Conservation (phyloP, 148 eudicot species). For the Talinum fruticosum region DNA sequence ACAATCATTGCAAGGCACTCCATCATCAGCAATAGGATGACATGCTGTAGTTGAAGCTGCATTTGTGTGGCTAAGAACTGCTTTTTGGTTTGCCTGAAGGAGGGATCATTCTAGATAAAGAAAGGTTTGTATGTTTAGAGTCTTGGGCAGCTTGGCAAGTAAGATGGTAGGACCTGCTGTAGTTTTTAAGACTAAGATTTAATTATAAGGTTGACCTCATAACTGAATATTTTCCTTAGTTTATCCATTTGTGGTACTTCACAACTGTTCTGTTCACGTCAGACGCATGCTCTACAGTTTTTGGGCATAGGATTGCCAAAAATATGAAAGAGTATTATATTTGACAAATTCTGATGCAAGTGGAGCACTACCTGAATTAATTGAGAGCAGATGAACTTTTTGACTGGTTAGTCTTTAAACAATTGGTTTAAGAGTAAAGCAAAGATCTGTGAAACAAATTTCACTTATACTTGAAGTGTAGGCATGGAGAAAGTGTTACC, state of each 20-base stretch:
- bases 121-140: not conserved
- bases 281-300: not conserved
- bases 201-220: not conserved
- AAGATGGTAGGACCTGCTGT: not conserved
- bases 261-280: not conserved
- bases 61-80: not conserved
- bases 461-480: slow-evolving; percentile 80
- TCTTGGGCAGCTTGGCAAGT: not conserved
- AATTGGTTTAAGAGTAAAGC: slow-evolving; percentile 85
- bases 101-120: not conserved
- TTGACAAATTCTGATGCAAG: slow-evolving; percentile 7
- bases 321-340: not conserved
- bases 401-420: slow-evolving; percentile 24
- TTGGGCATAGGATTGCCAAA: not conserved
- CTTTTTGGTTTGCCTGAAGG: not conserved
- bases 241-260: not conserved
- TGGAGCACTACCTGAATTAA: slow-evolving; percentile 14
- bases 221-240: not conserved
- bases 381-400: slow-evolving; percentile 16
- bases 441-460: slow-evolving; percentile 39
- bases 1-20: slow-evolving; percentile 6
- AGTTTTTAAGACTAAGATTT: not conserved
- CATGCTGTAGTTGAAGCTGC: not conserved
- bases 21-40: not conserved
- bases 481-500: slow-evolving; percentile 58